These are phyloP conservation scores for Blakeslea trispora DNA, from an alignment of 371 early-diverging fungal genomes.

Conservation along the genomic window DNA sequence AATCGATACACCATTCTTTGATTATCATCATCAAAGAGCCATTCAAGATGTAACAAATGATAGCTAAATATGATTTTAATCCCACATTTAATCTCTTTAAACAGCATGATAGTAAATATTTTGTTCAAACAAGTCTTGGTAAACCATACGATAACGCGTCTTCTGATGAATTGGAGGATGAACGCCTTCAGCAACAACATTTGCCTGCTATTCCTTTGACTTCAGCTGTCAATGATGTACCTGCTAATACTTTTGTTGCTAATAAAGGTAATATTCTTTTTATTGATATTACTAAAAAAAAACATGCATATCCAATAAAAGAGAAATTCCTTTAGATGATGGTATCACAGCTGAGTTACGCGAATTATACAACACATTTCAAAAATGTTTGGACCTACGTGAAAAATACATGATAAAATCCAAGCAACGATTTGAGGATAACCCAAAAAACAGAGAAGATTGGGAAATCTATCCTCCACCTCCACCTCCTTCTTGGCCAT, in stretches of 20 bases:
- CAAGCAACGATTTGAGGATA: constrained; percentile 78
- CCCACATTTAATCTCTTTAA: too few relatives aligned
- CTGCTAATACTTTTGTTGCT: not conserved
- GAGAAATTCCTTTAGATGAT: constrained; percentile 23
- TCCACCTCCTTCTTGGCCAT: constrained; percentile 76
- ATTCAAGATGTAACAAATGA: not conserved
- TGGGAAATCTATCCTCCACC: constrained; percentile 93
- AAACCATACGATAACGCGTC: not conserved
- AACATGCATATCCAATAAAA: too few relatives aligned
- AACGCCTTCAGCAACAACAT: not conserved
- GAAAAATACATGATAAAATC: constrained; percentile 84
- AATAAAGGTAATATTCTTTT: too few relatives aligned
- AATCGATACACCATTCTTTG: not conserved
- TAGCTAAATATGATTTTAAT: too few relatives aligned
- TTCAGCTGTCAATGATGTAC: not conserved
- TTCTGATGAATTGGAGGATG: not conserved
- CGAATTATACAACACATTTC: constrained; percentile 55
- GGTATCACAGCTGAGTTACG: constrained; percentile 57
- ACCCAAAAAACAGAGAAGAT: constrained; percentile 80
- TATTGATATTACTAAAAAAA: too few relatives aligned
- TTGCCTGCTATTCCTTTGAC: not conserved
- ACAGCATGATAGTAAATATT: not conserved
- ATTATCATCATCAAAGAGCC: not conserved
- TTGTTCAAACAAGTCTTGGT: not conserved
- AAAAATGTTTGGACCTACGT: constrained; percentile 78